Percentiles rank a stretch among this genome's conserved stretches.
These are phyloP conservation scores for Globisporangium spiculum DNA, from an alignment of 352 stramenopile species.

Conservation along the genomic window DNA sequence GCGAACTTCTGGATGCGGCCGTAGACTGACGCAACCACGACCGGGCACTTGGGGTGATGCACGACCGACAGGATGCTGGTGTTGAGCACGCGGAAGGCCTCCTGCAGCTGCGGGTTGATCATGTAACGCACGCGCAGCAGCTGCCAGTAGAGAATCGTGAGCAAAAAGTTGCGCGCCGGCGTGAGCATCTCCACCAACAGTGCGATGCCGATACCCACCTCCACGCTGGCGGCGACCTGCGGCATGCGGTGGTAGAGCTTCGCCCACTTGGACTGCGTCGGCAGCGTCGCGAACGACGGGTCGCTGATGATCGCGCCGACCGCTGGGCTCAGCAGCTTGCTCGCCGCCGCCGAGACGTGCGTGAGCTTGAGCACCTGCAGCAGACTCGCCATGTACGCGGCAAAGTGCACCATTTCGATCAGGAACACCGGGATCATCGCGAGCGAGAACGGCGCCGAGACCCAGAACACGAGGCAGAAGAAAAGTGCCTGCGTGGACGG, in stretches of 20 bases:
- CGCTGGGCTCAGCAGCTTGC: slow-evolving; percentile 52
- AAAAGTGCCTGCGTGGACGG: slow-evolving; percentile 80
- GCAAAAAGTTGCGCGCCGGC: slow-evolving; percentile 81
- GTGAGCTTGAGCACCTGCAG: slow-evolving; percentile 54
- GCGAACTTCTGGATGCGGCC: slow-evolving; percentile 68
- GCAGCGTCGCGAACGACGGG: slow-evolving; percentile 47
- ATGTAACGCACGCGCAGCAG: slow-evolving; percentile 90
- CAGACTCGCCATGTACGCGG: slow-evolving; percentile 56
- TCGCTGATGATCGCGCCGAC: slow-evolving; percentile 62
- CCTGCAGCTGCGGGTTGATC: slow-evolving; percentile 84
- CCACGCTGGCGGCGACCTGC: slow-evolving; percentile 71
- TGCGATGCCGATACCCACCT: slow-evolving; percentile 79
- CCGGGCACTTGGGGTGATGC: slow-evolving; percentile 67
- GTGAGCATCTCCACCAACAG: slow-evolving; percentile 83
- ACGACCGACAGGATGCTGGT: slow-evolving; percentile 50
- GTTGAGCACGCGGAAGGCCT: slow-evolving; percentile 78
- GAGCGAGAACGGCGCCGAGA: slow-evolving; percentile 70
- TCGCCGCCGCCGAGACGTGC: slow-evolving; percentile 40
- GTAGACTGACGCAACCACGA: slow-evolving; percentile 51
- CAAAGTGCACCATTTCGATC: slow-evolving; percentile 77
- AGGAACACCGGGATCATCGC: slow-evolving; percentile 78
- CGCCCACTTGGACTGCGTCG: slow-evolving; percentile 69
- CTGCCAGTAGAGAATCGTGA: slow-evolving; percentile 89
- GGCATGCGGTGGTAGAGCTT: slow-evolving; percentile 80
- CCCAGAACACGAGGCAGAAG: slow-evolving; percentile 85